A percentile compares a stretch with the other conserved stretches of the same genome.
These are phyloP conservation scores for Arctostaphylos glauca DNA, from an alignment of 148 eudicot genomes.

Conservation along the genomic window DNA sequence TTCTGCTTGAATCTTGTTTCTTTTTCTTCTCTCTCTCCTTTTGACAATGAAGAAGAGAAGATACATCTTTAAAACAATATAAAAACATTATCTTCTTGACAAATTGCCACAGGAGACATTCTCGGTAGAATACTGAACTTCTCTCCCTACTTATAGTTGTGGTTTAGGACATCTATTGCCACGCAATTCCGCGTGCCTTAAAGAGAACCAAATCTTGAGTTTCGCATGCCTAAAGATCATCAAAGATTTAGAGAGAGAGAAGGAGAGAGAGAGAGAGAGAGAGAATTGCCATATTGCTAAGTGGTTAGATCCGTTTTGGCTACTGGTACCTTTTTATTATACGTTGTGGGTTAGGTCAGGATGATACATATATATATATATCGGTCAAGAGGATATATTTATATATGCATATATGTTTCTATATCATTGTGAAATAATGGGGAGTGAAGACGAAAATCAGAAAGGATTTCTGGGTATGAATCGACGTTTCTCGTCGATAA, in stretches of 20 bases:
- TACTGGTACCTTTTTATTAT: neutral
- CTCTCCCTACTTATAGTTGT: neutral
- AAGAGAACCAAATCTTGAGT: neutral
- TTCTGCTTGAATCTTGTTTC: neutral
- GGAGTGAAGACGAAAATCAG: neutral
- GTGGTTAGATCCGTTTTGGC: too few species aligned
- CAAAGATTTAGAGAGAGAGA: conserved; percentile 2
- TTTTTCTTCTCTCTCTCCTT: neutral
- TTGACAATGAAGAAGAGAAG: neutral
- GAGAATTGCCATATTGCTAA: neutral
- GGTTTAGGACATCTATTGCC: neutral
- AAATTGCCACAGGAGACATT: neutral
- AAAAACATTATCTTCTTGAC: neutral
- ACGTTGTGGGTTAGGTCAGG: neutral
- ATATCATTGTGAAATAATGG: neutral
- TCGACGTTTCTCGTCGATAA: neutral
- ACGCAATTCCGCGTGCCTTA: neutral
- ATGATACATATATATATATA: neutral
- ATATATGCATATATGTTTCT: neutral
- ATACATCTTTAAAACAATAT: neutral
- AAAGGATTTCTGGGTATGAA: neutral
- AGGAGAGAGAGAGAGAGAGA: conserved; percentile 9
- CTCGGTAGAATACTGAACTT: neutral
- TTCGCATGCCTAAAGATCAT: neutral
- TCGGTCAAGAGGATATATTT: neutral